These are phyloP conservation scores for Hypoxylon lienhwacheense DNA, from an alignment of 495 filamentous ascomycete genomes.

Conservation along the genomic window DNA sequence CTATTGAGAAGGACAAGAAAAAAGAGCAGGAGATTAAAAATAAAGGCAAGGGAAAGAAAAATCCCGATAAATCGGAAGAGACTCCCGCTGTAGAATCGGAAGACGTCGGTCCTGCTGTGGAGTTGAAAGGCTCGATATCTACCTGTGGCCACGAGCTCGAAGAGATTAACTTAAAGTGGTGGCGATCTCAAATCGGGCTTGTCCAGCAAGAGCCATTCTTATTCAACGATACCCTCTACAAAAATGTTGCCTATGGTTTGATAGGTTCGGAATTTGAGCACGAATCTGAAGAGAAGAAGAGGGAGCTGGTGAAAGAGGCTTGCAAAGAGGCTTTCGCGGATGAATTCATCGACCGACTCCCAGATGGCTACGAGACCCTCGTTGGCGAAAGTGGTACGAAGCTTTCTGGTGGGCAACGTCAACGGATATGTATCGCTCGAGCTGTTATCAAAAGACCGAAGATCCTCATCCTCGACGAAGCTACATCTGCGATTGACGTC, in stretches of 20 bases:
- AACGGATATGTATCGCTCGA: conserved; percentile 70
- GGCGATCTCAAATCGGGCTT: conserved; percentile 66
- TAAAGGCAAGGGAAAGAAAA: conserved; percentile 39
- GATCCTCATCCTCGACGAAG: conserved; percentile 83
- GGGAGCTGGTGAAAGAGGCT: conserved; percentile 57
- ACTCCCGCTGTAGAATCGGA: conserved; percentile 28
- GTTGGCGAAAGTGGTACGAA: conserved; percentile 56
- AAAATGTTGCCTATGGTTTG: conserved; percentile 64
- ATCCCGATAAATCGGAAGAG: conserved; percentile 38
- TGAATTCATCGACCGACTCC: conserved; percentile 61
- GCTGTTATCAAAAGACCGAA: conserved; percentile 72
- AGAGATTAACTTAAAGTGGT: conserved; percentile 64
- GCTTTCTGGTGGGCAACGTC: conserved; percentile 61
- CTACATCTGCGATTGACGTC: conserved; percentile 78
- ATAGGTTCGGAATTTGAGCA: conserved; percentile 60
- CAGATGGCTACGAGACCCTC: conserved; percentile 60
- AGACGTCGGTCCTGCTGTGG: conserved; percentile 44
- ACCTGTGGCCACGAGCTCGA: conserved; percentile 59
- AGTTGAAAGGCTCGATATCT: conserved; percentile 53
- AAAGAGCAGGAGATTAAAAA: conserved; percentile 47
- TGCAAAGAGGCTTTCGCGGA: conserved; percentile 61
- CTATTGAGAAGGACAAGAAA: conserved; percentile 48
- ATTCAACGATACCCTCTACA: conserved; percentile 70
- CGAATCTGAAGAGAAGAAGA: conserved; percentile 54
- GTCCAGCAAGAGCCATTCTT: conserved; percentile 75